Evolutionary conservation across 768 basidiomycete genomes (phyloP).

Genomic region (Rubroboletus pulcherrimus): DNA sequence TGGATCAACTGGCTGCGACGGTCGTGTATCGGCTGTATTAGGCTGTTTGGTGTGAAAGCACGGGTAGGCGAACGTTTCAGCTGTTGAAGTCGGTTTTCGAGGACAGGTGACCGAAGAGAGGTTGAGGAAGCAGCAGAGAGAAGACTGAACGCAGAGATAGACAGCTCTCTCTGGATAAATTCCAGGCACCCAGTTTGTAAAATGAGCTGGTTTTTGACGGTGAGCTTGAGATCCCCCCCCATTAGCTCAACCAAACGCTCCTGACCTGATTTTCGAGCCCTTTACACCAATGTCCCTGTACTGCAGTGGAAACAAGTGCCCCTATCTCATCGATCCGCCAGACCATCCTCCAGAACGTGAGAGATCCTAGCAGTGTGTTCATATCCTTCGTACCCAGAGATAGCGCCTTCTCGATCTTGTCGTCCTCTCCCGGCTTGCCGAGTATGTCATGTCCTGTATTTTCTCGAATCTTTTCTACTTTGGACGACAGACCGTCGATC

Average conservation of each 20-base stretch:
- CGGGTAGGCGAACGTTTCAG: slow-evolving; percentile 44
- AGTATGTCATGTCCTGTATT: slow-evolving; percentile 38
- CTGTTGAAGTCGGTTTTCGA: slow-evolving; percentile 58
- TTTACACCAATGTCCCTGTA: slow-evolving; percentile 37
- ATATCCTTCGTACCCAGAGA: slow-evolving; percentile 29
- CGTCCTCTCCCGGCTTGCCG: slow-evolving; percentile 23
- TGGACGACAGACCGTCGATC: slow-evolving; percentile 35
- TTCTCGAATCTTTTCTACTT: slow-evolving; percentile 38
- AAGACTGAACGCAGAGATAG: slow-evolving; percentile 39
- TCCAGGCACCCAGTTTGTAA: slow-evolving; percentile 61
- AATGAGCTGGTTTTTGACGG: slow-evolving; percentile 43
- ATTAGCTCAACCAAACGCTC: not conserved
- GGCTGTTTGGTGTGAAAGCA: slow-evolving; percentile 40
- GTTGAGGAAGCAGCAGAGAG: slow-evolving; percentile 31
- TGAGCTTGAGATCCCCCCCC: not conserved
- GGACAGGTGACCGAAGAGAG: slow-evolving; percentile 47
- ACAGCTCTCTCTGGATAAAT: slow-evolving; percentile 42
- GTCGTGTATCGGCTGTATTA: slow-evolving; percentile 48
- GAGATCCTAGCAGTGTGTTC: slow-evolving; percentile 26
- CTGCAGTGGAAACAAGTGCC: slow-evolving; percentile 29
- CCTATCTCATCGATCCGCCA: slow-evolving; percentile 42
- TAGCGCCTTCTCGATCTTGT: slow-evolving; percentile 28
- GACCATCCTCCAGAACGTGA: slow-evolving; percentile 38
- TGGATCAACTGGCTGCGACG: slow-evolving; percentile 53
- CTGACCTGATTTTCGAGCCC: slow-evolving; percentile 50